These are phyloP conservation scores for Microstegium vimineum DNA, from an alignment of 176 grass and related monocot species.

Conservation along the genomic window DNA sequence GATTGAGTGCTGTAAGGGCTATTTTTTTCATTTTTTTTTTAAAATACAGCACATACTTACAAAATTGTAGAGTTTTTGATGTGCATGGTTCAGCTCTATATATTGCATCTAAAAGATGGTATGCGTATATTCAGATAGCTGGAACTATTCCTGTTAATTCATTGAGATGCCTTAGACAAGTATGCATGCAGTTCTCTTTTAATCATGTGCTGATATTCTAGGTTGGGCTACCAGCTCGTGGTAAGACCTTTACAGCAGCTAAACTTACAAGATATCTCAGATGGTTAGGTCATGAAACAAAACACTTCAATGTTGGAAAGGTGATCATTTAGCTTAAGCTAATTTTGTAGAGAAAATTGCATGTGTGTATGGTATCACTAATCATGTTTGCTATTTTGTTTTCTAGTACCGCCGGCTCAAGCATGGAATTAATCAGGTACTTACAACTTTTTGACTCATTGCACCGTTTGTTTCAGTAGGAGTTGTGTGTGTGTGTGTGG, in stretches of 20 bases:
- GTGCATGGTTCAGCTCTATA: background rate
- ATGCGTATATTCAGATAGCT: constrained; percentile 3
- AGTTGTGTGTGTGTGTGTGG: too few species aligned
- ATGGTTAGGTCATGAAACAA: constrained; percentile 99
- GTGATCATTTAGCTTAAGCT: constrained; percentile 42
- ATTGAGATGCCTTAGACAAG: constrained; percentile 10
- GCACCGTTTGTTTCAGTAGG: background rate
- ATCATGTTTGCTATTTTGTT: constrained; percentile 24
- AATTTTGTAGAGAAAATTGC: background rate
- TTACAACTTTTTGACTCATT: background rate
- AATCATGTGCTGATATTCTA: constrained; percentile 40
- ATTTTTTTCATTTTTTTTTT: background rate
- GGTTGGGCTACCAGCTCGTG: constrained; percentile 94
- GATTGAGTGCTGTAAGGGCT: background rate
- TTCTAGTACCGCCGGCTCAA: constrained; percentile 88
- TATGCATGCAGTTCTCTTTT: constrained; percentile 4
- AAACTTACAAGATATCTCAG: constrained; percentile 97
- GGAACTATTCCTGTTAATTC: constrained; percentile 13
- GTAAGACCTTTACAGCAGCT: constrained; percentile 97
- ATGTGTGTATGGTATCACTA: constrained; percentile 23
- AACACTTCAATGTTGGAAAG: constrained; percentile 99
- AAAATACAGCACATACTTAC: background rate
- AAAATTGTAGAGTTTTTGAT: background rate
- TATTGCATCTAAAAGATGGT: background rate
- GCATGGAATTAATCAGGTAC: constrained; percentile 93